Base-by-base conservation (phyloP, 2,329 filamentous ascomycete genomes). In the Aspergillus sp. region DNA sequence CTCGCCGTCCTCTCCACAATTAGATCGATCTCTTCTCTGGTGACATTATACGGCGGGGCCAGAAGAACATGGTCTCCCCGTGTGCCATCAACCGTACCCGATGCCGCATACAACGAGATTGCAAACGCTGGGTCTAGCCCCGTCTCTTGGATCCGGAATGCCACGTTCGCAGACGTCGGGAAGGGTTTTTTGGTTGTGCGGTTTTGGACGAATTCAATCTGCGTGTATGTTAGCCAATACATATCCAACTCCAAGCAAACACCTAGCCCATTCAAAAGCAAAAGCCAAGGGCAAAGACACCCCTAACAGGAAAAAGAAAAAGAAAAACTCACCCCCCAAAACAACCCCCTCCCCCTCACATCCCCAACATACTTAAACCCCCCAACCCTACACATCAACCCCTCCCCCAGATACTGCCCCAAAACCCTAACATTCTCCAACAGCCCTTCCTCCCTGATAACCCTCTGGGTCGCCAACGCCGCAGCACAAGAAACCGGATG, bases 21-120 rank as follows among this genome's bases (percentile, higher is more conserved):
- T 24, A 77, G 68, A 14, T 84, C 78, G 54, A 90, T 76, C 20
- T 89, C 85, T 7, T 78, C 78, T 49, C 75, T 74, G 1, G 81
- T 85, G 22, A 88, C 80, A 49, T 84, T 91, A 73, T 87, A 91
- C 0, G 90, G 82, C 5, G 90, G 90, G 1, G 88, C 84, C 11
- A 93, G 67, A 26, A 92, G 80, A 39, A 91, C 77, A 71, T 91
- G 88, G 67, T 93, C 90, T 10, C 90, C 89, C 1, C 71, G 70
- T n/a, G 71, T 69, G 1, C 83, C 79, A 49, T 90, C 86, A 0
- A 79, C 84, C 0, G 85, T 86, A 1, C 88, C 88, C 0, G 77
- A 76, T 0, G 87, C 87, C 1, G 86, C 85, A 69, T 91, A 91
- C 2, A 91, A 68, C 3, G 81, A 82, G 62, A 90, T 83, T 56